Base-by-base conservation (phyloP, 2,329 filamentous ascomycete genomes). In the Aureobasidium mangrovei region DNA sequence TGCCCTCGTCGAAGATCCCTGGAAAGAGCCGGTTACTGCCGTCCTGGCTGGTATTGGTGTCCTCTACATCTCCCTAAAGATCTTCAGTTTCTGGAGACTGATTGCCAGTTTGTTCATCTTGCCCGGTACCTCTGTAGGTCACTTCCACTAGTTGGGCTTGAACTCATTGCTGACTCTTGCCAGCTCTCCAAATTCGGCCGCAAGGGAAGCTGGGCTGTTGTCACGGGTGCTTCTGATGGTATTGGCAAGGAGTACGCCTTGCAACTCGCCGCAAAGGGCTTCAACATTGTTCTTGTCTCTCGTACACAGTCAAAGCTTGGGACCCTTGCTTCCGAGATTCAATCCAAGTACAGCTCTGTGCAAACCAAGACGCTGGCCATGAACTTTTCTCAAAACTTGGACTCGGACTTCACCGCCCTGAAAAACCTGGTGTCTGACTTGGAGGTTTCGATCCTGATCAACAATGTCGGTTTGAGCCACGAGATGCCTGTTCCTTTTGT, bases 381-480 rank as follows among this genome's bases (percentile, higher is more conserved):
- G 88, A 93, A 98, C 74, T 98, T 93, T 70, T 77, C 88, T 6
- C 75, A 82, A 65, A 86, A 95, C 70, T 76, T 84, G 60, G 84
- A 93, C 59, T 75, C 77, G 54, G 91, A 97, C 72, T 97, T 93
- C 74, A 79, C 82, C 54, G 78, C 79, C 44, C 77, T 98, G 46
- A 80, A 82, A 60, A 74, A 80, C 59, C 70, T 88, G 27, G 74
- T 95, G 48, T 71, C 81, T 24, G 85, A 79, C 6, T 80, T 95
- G 38, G 91, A 96, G 61, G 75, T 98, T 28, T 84, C 85, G 42
- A 86, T 98, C 58, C 75, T 98, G 59, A 79, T 98, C 77, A 98
- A 98, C 79, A 98, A 98, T 65, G 93, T 98, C 53, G 93, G 93
- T 60, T 85, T 90, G 70, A 94, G 87, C 71, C 93, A 98, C 76